Percentiles rank a stretch among this genome's conserved stretches.
phyloP scores from a whole-genome alignment of 2,329 filamentous ascomycete genomes.

The Fusarium compactum region DNA sequence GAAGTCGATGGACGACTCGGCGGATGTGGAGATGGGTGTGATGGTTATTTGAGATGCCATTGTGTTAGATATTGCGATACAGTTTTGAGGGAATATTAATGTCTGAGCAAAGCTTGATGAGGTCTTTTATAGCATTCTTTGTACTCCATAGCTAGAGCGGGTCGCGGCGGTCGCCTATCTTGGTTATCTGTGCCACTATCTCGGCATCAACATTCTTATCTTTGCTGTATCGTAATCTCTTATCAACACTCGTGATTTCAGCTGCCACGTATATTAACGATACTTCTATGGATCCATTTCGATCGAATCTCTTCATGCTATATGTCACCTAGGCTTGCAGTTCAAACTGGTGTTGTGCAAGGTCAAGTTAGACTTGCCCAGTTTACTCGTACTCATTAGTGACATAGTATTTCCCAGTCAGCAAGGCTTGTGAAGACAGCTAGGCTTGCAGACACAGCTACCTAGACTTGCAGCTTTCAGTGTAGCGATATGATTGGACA shows the following conservation, averaged over 20 bases:
- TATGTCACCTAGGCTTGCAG: neutral
- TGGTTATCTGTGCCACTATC: neutral
- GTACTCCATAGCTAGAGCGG: conserved; percentile 2
- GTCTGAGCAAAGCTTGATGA: neutral
- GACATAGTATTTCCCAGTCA: neutral
- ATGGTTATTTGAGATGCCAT: conserved; percentile 50
- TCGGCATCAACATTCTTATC: neutral
- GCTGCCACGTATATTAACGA: too few species aligned
- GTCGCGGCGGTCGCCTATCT: conserved; percentile 41
- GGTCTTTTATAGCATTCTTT: conserved; percentile 18
- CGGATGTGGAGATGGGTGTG: conserved; percentile 53
- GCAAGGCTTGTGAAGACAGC: neutral
- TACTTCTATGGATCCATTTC: neutral
- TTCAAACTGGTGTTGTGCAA: neutral
- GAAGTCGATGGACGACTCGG: conserved; percentile 64
- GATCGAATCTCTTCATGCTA: neutral
- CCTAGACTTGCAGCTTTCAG: neutral
- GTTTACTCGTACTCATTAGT: neutral
- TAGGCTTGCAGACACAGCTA: too few species aligned
- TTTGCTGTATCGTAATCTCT: neutral
- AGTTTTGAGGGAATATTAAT: neutral
- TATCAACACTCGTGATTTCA: neutral
- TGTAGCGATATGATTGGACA: neutral
- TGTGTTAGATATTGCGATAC: neutral
- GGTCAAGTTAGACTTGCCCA: neutral